Evolutionary conservation across 192 early-diverging fungal genomes (phyloP).

Genomic region (Umbelopsis sp.): DNA sequence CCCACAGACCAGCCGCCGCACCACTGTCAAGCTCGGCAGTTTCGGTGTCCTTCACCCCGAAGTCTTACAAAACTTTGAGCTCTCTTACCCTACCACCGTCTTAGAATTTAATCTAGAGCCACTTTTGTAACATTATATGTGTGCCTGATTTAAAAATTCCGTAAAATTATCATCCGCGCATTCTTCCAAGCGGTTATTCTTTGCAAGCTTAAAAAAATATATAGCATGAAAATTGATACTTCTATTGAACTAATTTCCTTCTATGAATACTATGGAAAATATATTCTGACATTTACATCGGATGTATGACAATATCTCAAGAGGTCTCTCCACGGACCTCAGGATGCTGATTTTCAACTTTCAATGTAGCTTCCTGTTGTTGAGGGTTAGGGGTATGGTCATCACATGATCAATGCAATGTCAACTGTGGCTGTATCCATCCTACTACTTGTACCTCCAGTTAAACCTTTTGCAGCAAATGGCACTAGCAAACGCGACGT

Average conservation of each 20-base stretch:
- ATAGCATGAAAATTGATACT: too few species aligned
- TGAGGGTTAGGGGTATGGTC: too few species aligned
- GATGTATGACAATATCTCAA: too few species aligned
- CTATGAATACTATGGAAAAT: too few species aligned
- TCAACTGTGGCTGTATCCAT: too few species aligned
- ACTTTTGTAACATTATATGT: slow-evolving; percentile 69
- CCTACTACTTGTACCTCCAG: too few species aligned
- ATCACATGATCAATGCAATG: too few species aligned
- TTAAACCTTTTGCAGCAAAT: not conserved
- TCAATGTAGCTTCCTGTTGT: too few species aligned
- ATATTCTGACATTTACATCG: too few species aligned
- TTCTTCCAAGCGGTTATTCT: not conserved
- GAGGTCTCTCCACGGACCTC: too few species aligned
- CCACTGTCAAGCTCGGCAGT: slow-evolving; percentile 65
- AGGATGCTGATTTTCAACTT: too few species aligned
- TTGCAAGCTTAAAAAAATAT: not conserved
- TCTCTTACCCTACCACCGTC: slow-evolving; percentile 83
- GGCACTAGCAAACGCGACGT: slow-evolving; percentile 64
- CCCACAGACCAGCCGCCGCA: slow-evolving; percentile 27
- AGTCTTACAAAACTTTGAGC: slow-evolving; percentile 82
- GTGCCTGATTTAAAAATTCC: not conserved
- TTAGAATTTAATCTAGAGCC: slow-evolving; percentile 96
- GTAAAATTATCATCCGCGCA: not conserved
- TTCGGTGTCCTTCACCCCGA: slow-evolving; percentile 94
- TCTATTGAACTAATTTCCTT: too few species aligned